Base-by-base conservation (phyloP, 1,284 basidiomycete species). In the Golubevia sp. region DNA sequence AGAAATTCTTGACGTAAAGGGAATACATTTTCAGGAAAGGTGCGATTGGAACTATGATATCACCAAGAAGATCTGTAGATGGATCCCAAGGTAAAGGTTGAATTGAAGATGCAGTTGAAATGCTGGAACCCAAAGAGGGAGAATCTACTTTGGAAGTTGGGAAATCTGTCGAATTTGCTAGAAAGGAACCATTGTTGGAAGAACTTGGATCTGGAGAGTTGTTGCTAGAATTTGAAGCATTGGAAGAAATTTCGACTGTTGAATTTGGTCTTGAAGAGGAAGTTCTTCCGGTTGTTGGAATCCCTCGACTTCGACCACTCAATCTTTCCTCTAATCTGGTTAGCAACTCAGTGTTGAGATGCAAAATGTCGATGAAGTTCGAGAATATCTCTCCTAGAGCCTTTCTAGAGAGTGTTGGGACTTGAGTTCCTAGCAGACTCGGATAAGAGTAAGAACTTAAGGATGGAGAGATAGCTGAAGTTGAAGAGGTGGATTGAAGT, bases 11-110 rank as follows among this genome's bases (percentile, higher is more conserved):
- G 64, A 80, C 79, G 61, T 70, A 83, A 49, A 82, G 70, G 49
- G 71, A 73, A 64, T 83, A 83, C 77, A 83, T 77, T 61, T 82
- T 83, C 55, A 83, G 63, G 61, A 79, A 83, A 5, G 80, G 80
- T n/a, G 71, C 77, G 6, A 83, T 69, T 15, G 80, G 77, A 21
- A 73, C 70, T 2, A 83, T 71, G 38, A 82, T 70, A 64, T 83
- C 80, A 30, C 80, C 80, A 23, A 83, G 56, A 51, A 58, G 53
- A 57, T 81, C 74, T 15, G 51, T 48, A 15, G 63, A 58, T 2
- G 80, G 67, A 55, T 78, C 64, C 80, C 80, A 83, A 5, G 58
- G 48, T 6, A 27, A 11, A 34, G 30, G 30, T 34, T 3, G 11
- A 34, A 11, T 34, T 34, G 30, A 34, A 11, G 4, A 5, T 34